These are phyloP conservation scores for Lyophyllum semitale DNA, from an alignment of 768 basidiomycete species.

Conservation along the genomic window DNA sequence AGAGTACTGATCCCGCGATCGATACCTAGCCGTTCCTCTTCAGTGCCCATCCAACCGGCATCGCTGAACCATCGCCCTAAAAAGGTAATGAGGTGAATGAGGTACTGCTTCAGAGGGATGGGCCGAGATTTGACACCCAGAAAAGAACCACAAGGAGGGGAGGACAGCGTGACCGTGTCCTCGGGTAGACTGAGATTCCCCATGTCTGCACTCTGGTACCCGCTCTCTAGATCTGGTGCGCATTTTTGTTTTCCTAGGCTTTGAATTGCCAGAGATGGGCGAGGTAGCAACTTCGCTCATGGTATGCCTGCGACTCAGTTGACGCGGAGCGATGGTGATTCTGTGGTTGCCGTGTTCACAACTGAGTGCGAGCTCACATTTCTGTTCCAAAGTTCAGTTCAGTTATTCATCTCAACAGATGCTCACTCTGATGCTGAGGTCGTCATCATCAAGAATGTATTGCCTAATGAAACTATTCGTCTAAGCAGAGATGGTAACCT, in stretches of 20 bases:
- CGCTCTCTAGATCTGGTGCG: no score
- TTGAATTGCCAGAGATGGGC: no score
- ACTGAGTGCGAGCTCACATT: background rate
- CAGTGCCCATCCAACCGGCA: constrained; percentile 66
- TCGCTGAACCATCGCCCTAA: constrained; percentile 72
- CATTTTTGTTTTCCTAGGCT: no score
- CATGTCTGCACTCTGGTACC: no score
- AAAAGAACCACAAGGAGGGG: no score
- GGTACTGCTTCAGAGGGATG: constrained; percentile 87
- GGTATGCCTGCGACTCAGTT: no score
- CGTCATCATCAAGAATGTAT: background rate
- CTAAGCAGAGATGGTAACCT: constrained; percentile 91
- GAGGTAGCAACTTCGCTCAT: no score
- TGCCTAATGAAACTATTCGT: constrained; percentile 8
- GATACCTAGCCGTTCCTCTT: constrained; percentile 72
- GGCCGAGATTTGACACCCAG: no score
- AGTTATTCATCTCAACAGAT: background rate
- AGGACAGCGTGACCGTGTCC: no score
- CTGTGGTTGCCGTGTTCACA: no score
- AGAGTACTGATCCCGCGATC: constrained; percentile 72
- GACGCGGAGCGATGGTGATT: no score
- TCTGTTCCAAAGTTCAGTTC: background rate
- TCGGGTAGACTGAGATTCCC: no score
- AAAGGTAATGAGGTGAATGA: constrained; percentile 84
- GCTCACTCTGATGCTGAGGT: background rate